phyloP scores from a whole-genome alignment of 495 filamentous ascomycete genomes.

The Schizothecium vesticola region DNA sequence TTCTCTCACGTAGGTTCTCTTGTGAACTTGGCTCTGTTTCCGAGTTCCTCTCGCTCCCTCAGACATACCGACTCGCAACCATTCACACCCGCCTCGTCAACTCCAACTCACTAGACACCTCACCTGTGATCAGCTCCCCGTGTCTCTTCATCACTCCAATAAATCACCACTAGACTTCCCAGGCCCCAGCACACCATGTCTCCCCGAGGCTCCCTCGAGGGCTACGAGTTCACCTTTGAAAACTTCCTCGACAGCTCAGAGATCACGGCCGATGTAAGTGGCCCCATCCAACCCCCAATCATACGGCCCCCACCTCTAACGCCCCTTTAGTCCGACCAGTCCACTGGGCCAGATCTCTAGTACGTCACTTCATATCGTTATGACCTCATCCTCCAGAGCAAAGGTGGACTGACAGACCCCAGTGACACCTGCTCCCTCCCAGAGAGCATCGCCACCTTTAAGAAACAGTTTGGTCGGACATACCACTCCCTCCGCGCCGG shows the following conservation, averaged over 20 bases:
- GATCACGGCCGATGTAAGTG: conserved; percentile 32
- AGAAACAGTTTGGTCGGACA: conserved; percentile 56
- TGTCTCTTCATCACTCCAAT: not conserved
- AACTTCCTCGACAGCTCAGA: conserved; percentile 21
- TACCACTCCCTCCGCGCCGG: conserved; percentile 51
- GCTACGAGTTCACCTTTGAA: conserved; percentile 35
- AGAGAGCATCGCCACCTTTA: conserved; percentile 41
- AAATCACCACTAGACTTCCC: not conserved
- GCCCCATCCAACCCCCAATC: not conserved
- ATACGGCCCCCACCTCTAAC: not conserved
- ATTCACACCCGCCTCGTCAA: not conserved
- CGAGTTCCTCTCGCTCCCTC: not conserved
- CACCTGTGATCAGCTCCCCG: not conserved
- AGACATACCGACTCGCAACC: not conserved
- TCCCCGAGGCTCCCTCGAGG: conserved; percentile 7
- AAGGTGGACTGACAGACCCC: not conserved
- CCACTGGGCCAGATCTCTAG: not conserved
- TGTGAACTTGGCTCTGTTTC: not conserved
- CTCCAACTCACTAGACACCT: not conserved
- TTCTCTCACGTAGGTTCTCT: not conserved
- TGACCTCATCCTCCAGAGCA: not conserved
- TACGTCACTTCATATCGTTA: not conserved
- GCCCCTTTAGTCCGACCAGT: not conserved
- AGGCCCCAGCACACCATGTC: not conserved
- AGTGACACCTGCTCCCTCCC: conserved; percentile 34